Evolutionary conservation across 768 basidiomycete genomes (phyloP).

Genomic region (Hypsizygus marmoreus): DNA sequence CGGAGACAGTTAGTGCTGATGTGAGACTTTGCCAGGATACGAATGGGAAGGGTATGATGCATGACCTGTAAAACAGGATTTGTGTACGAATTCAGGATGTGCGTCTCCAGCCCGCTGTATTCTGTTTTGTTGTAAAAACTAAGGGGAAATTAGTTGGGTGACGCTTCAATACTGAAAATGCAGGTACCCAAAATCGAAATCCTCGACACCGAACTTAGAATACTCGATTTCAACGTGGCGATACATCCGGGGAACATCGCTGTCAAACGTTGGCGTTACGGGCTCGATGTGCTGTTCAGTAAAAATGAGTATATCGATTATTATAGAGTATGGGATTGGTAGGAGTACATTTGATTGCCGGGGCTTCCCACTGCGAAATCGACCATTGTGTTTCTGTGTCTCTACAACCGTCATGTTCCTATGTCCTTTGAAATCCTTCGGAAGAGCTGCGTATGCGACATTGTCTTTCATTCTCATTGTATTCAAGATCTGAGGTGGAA

Average conservation of each 20-base stretch:
- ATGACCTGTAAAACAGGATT: constrained; percentile 90
- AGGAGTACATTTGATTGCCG: constrained; percentile 46
- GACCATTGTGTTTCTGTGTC: constrained; percentile 57
- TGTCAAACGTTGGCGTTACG: constrained; percentile 55
- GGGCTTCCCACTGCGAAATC: constrained; percentile 84
- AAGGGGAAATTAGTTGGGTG: constrained; percentile 4
- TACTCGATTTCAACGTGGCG: constrained; percentile 97
- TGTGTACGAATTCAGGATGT: constrained; percentile 96
- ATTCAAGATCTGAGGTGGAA: constrained; percentile 76
- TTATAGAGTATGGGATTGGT: not conserved
- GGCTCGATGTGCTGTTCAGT: constrained; percentile 49
- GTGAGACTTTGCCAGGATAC: constrained; percentile 86
- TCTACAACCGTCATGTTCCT: constrained; percentile 71
- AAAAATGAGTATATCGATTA: constrained; percentile 6
- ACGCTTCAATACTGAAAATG: not conserved
- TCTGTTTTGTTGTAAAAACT: constrained; percentile 94
- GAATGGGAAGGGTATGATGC: constrained; percentile 79
- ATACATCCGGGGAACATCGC: constrained; percentile 77
- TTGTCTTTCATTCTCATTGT: constrained; percentile 88
- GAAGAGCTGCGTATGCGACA: constrained; percentile 86
- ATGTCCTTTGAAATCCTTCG: constrained; percentile 80
- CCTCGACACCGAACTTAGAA: constrained; percentile 97
- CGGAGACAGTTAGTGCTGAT: constrained; percentile 84
- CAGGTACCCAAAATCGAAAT: constrained; percentile 93
- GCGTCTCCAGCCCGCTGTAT: constrained; percentile 92